Evolutionary conservation across 257 asterid species (phyloP), one percentile per base, ranked within the genome.

Genomic region (Oldenlandia corymbosa): DNA sequence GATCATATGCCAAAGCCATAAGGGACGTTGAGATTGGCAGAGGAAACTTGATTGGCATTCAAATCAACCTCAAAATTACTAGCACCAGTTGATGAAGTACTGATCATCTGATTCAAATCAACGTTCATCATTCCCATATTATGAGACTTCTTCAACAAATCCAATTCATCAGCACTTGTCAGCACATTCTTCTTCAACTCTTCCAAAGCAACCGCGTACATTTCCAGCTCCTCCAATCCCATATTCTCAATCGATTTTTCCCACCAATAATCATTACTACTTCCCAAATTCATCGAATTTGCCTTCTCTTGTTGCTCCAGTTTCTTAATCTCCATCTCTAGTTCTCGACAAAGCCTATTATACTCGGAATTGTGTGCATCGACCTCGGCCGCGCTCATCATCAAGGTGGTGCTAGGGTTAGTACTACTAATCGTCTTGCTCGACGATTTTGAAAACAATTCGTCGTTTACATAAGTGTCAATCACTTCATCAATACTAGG

Each of bases 201-300:
- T 16, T 68, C 79, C 74, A 82, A 26, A 1, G 77, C 75, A 16
- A 50, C 62, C 23, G 24, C 41, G 21, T 58, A 80, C 7, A 65
- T 78, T 70, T 82, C 79, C 59, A 85, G 77, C 53, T 80, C 82
- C 20, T 75, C 75, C 61, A 82, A 3, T n/a, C 66, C 79, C 79
- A 72, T 17, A 5, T 65, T 49, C 17, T 76, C 83, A 37, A 67
- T 49, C 9, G 71, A 66, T 16, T 63, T 62, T n/a, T 78, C 71
- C 88, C 86, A 80, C 88, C 85, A 82, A 45, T 26, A 52, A 20
- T 0, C 30, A 27, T 56, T 57, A n/a, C 4, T 3, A 41, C n/a
- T n/a, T n/a, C 60, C 76, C 0, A 31, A 5, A 21, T 51, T 63
- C 43, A n/a, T 31, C 51, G 26, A 20, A 12, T 11, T 47, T 62